These are phyloP conservation scores for Poronia punctata DNA, from an alignment of 495 filamentous ascomycete genomes.

Conservation along the genomic window DNA sequence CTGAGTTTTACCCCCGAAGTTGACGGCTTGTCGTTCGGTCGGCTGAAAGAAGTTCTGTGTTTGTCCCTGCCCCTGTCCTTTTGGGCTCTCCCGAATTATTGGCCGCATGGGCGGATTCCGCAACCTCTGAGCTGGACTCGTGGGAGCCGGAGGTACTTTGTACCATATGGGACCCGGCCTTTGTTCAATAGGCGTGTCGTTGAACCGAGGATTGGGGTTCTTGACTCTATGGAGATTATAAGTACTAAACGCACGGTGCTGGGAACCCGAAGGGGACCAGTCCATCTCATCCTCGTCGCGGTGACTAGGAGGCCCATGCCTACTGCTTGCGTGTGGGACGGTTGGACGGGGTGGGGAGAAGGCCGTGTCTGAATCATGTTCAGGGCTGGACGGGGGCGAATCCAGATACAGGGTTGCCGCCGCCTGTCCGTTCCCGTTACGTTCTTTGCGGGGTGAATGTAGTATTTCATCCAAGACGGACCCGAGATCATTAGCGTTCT, in stretches of 20 bases:
- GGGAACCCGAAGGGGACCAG: slow-evolving; percentile 64
- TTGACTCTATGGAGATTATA: slow-evolving; percentile 35
- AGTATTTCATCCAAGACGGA: slow-evolving; percentile 39
- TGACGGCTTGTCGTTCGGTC: slow-evolving; percentile 9
- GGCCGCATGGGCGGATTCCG: slow-evolving; percentile 53
- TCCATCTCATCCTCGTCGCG: slow-evolving; percentile 62
- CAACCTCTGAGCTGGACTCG: slow-evolving; percentile 53
- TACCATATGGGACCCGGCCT: slow-evolving; percentile 45
- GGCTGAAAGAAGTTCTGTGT: slow-evolving; percentile 39
- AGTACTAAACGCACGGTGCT: slow-evolving; percentile 41
- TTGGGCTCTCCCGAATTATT: slow-evolving; percentile 35
- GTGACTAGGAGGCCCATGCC: slow-evolving; percentile 8
- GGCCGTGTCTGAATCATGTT: slow-evolving; percentile 16
- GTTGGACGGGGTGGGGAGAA: slow-evolving; percentile 8
- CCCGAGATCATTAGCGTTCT: slow-evolving; percentile 22
- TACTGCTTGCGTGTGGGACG: no score
- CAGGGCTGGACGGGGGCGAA: no score
- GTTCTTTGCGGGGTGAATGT: slow-evolving; percentile 1
- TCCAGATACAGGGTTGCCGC: no score
- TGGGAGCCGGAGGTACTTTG: slow-evolving; percentile 58
- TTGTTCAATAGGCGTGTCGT: slow-evolving; percentile 41
- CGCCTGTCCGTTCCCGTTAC: no score
- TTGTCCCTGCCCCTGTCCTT: no score
- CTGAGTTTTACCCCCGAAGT: slow-evolving; percentile 9
- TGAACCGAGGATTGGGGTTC: slow-evolving; percentile 47